Conservation (phyloP, 78 protist genomes). For the Dictyostelium intermedium region DNA sequence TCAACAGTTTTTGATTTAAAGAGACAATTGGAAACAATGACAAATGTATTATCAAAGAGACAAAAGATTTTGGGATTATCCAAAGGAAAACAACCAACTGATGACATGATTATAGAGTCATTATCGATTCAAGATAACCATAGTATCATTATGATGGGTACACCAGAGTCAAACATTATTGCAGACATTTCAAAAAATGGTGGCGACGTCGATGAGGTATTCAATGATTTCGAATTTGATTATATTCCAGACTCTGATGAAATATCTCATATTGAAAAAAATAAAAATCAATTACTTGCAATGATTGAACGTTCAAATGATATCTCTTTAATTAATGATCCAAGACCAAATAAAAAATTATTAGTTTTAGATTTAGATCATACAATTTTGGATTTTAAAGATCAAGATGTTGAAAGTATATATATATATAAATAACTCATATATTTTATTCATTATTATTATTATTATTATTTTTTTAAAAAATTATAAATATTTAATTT, state of each 20-base stretch:
- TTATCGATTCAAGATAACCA: conserved; percentile 18
- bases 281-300: background rate
- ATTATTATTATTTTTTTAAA: background rate
- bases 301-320: conserved; percentile 20
- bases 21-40: conserved; percentile 41
- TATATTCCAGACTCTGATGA: conserved; percentile 77
- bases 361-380: conserved; percentile 77
- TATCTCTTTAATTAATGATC: conserved; percentile 50
- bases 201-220: conserved; percentile 7
- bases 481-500: no score
- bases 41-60: conserved; percentile 63
- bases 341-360: conserved; percentile 58
- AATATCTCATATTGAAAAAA: conserved; percentile 63
- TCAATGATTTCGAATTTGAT: conserved; percentile 75
- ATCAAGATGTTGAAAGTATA: conserved; percentile 71
- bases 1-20: conserved; percentile 24
- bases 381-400: conserved; percentile 74
- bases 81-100: conserved; percentile 64
- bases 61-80: conserved; percentile 76
- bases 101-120: conserved; percentile 17
- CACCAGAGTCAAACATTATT: conserved; percentile 55
- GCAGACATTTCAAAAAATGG: background rate
- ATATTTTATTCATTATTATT: background rate
- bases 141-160: conserved; percentile 72
- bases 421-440: background rate